phyloP scores from a whole-genome alignment of 1,284 basidiomycete species.

The Pseudozyma thailandica region DNA sequence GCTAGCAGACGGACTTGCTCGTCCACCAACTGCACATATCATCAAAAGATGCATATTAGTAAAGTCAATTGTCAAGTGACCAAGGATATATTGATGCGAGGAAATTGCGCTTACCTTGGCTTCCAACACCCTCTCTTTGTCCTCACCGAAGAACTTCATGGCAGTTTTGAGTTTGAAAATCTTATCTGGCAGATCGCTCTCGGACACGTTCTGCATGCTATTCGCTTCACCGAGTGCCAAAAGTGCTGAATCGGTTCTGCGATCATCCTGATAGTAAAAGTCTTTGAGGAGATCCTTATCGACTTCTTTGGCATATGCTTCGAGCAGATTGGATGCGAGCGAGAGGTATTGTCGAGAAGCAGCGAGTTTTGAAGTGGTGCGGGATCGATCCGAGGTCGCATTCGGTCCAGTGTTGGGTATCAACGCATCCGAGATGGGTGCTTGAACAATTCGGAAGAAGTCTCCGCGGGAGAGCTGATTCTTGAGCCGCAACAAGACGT shows the following conservation, averaged over 20 bases:
- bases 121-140: constrained; percentile 89
- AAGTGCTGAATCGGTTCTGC: constrained; percentile 88
- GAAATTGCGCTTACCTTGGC: constrained; percentile 75
- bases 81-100: background rate
- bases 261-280: constrained; percentile 98
- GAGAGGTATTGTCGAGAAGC: constrained; percentile 44
- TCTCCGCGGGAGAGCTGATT: constrained; percentile 84
- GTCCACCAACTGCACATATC: constrained; percentile 79
- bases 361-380: constrained; percentile 22
- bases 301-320: constrained; percentile 60
- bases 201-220: constrained; percentile 14
- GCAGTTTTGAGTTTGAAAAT: constrained; percentile 81
- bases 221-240: constrained; percentile 79
- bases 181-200: constrained; percentile 69
- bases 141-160: constrained; percentile 91
- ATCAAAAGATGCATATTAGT: background rate
- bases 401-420: background rate
- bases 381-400: constrained; percentile 5
- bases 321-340: constrained; percentile 59
- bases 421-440: constrained; percentile 45
- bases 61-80: background rate
- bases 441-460: constrained; percentile 92
- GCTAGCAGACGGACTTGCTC: constrained; percentile 82
- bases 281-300: constrained; percentile 91
- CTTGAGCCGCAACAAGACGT: constrained; percentile 69